Evolutionary conservation across 2,329 filamentous ascomycete genomes (phyloP).

Genomic region (Raffaelea albimanens): DNA sequence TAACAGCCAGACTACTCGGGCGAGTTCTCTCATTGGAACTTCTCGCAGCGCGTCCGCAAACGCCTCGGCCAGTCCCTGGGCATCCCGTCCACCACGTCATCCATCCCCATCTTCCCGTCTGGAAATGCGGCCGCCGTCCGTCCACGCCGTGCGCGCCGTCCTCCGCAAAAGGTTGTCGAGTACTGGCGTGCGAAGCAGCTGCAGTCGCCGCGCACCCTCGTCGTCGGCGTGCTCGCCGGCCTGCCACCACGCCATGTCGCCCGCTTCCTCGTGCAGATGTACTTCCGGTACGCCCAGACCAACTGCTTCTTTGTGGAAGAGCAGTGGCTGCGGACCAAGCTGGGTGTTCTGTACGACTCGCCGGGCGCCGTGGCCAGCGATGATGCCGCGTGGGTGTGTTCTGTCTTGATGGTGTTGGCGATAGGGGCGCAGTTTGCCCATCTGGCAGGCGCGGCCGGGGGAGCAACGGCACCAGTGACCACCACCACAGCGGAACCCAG

Average conservation of each 20-base stretch:
- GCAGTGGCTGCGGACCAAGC: slow-evolving; percentile 29
- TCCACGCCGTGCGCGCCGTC: slow-evolving; percentile 10
- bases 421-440: slow-evolving; percentile 43
- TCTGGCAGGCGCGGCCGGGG: slow-evolving; percentile 33
- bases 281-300: slow-evolving; percentile 37
- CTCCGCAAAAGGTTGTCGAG: slow-evolving; percentile 5
- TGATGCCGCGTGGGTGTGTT: slow-evolving; percentile 32
- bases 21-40: slow-evolving; percentile 44
- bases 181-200: slow-evolving; percentile 25
- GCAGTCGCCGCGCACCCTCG: slow-evolving; percentile 27
- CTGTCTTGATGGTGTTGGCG: slow-evolving; percentile 36
- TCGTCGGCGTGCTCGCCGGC: slow-evolving; percentile 27
- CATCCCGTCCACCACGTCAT: neutral
- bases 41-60: slow-evolving; percentile 32
- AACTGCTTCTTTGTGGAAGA: slow-evolving; percentile 40
- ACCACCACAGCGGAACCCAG: too few relatives aligned
- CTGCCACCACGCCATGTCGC: slow-evolving; percentile 37
- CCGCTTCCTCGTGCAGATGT: slow-evolving; percentile 34
- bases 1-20: slow-evolving; percentile 36
- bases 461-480: too few relatives aligned
- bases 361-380: slow-evolving; percentile 26
- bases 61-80: neutral
- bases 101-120: slow-evolving; percentile 20
- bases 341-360: slow-evolving; percentile 31
- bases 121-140: slow-evolving; percentile 18